Evolutionary conservation across 176 grass and related monocot genomes (phyloP), one percentile per base, ranked within the genome.

Genomic region (Hordeum marinum): DNA sequence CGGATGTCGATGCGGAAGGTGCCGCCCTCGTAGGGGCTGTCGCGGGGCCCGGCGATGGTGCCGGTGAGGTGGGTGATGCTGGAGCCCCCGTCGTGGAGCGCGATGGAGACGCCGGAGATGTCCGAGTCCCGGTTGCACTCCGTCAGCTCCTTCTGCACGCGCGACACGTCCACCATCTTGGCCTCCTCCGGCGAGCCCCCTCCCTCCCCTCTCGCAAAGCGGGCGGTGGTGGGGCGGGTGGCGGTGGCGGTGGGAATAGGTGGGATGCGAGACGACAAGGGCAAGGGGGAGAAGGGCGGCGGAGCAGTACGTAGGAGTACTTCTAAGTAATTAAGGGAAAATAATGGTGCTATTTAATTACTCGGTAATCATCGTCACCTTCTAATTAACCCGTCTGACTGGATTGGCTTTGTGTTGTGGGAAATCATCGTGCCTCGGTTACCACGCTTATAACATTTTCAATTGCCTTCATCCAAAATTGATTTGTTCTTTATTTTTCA

Each of bases 141-240:
- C 26, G 78, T 82, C 43, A 99, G 86, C 88, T 99, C 96, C 94
- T 96, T 99, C 94, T 99, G 96, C 82, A 96, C 84, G 81, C 96
- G 85, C 79, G 91, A 99, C 46, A 99, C 75, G 78, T 96, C 96
- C 88, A 96, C 71, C 96, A 99, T 99, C 89, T 14, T 82, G 39
- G 76, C 68, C 29, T 9, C 34, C 46, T 42, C 25, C 70, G 70
- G 4, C 40, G 41, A 73, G 0, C 41, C 17, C 41, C 10, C n/a
- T 60, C 18, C 7, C 26, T 8, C 25, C 24, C 10, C 59, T 61
- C 18, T 5, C 40, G 9, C 24, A 34, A 52, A 35, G 43, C 79
- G 13, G 60, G 41, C 64, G 15, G 52, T 43, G 40, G 65, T 27
- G 15, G 67, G 40, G 65, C 63, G 15, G 67, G 69, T 68, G 7